Conservation (phyloP, 2,329 filamentous ascomycete species). For the Exophiala dermatitidis region DNA sequence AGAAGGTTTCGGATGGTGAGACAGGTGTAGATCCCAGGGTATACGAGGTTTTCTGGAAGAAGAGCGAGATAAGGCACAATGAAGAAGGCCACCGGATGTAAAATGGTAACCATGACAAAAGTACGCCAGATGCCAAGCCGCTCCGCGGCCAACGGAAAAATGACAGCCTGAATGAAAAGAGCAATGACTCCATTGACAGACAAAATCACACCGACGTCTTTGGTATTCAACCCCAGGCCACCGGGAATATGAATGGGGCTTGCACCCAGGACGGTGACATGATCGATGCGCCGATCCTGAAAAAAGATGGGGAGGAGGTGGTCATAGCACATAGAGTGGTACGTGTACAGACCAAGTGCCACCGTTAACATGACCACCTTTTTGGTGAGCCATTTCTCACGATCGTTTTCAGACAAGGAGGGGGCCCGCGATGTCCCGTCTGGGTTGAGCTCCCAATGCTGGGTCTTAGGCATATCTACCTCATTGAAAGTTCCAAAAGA, state of each 20-base stretch:
- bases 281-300: conserved; percentile 59
- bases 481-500: conserved; percentile 68
- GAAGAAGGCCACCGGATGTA: conserved; percentile 62
- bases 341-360: conserved; percentile 79
- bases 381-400: conserved; percentile 49
- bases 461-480: conserved; percentile 48
- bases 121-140: conserved; percentile 61
- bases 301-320: conserved; percentile 88
- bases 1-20: conserved; percentile 59
- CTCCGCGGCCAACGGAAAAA: conserved; percentile 60
- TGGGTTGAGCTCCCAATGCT: conserved; percentile 46
- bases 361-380: conserved; percentile 68
- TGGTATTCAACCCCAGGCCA: conserved; percentile 59
- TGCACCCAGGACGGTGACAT: conserved; percentile 33
- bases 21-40: conserved; percentile 58
- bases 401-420: conserved; percentile 35
- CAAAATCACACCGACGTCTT: conserved; percentile 62
- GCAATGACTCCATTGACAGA: conserved; percentile 64
- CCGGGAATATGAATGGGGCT: conserved; percentile 53
- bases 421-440: conserved; percentile 38
- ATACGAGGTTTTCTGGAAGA: conserved; percentile 48
- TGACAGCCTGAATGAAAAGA: conserved; percentile 62
- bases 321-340: conserved; percentile 93
- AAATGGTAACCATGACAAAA: conserved; percentile 56
- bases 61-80: conserved; percentile 61